A percentile compares a stretch with the other conserved stretches of the same genome.
These are phyloP conservation scores for Macroventuria anomochaeta DNA, from an alignment of 2,329 filamentous ascomycete genomes.

Conservation along the genomic window DNA sequence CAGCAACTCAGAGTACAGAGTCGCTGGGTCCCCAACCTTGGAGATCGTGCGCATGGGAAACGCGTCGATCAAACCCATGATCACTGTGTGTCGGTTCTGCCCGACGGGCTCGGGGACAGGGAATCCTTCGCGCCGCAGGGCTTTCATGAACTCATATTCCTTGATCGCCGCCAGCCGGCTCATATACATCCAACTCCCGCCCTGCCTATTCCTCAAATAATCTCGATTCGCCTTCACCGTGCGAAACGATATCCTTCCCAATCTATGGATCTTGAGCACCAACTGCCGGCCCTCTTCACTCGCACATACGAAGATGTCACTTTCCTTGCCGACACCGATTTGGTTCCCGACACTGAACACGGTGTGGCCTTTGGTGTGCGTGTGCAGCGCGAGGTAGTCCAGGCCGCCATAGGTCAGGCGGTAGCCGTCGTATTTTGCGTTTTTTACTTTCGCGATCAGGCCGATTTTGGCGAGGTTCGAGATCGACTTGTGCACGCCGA, in stretches of 20 bases:
- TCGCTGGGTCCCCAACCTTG: conserved; percentile 79
- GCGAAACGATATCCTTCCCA: conserved; percentile 95
- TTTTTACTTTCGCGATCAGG: conserved; percentile 90
- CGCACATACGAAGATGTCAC: conserved; percentile 93
- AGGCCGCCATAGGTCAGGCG: conserved; percentile 94
- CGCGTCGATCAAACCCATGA: conserved; percentile 93
- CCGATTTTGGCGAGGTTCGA: conserved; percentile 90
- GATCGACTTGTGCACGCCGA: conserved; percentile 84
- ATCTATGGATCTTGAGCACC: conserved; percentile 93
- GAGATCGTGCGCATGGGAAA: conserved; percentile 91
- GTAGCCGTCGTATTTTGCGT: conserved; percentile 97
- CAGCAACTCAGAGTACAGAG: conserved; percentile 91
- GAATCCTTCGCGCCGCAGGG: conserved; percentile 81
- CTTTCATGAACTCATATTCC: conserved; percentile 94
- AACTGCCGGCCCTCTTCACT: conserved; percentile 76
- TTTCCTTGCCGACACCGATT: conserved; percentile 96
- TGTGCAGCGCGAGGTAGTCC: conserved; percentile 95
- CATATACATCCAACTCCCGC: conserved; percentile 97
- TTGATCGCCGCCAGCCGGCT: conserved; percentile 90
- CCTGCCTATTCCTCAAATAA: conserved; percentile 82
- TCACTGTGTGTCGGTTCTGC: conserved; percentile 92
- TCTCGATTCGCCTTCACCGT: conserved; percentile 95
- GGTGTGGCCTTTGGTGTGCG: conserved; percentile 77
- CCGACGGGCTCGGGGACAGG: conserved; percentile 86
- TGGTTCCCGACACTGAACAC: conserved; percentile 94